phyloP scores from a whole-genome alignment of 805 yeast species.

The Wickerhamomyces bovis region DNA sequence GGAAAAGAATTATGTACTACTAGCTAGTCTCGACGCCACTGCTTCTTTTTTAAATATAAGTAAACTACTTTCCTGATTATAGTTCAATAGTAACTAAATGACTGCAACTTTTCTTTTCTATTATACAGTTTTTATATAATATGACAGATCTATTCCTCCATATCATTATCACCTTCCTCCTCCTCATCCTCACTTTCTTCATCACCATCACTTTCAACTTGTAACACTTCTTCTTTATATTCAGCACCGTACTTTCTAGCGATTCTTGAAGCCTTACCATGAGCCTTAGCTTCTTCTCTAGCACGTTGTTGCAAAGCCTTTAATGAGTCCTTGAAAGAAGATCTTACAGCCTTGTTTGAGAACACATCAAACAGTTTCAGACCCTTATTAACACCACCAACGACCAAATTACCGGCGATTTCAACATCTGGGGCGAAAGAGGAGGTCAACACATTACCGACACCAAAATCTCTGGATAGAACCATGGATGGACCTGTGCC shows the following conservation, averaged over 20 bases:
- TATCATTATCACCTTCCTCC: slow-evolving; percentile 21
- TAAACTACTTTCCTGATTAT: no score
- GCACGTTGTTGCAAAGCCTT: slow-evolving; percentile 49
- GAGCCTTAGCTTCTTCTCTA: slow-evolving; percentile 44
- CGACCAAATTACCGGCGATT: slow-evolving; percentile 73
- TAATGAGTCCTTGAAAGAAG: slow-evolving; percentile 56
- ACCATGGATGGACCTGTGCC: slow-evolving; percentile 71
- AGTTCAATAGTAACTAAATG: neutral
- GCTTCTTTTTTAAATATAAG: no score
- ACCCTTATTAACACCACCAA: slow-evolving; percentile 83
- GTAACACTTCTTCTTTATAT: slow-evolving; percentile 48
- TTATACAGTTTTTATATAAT: neutral
- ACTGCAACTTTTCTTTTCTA: neutral
- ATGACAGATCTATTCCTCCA: slow-evolving; percentile 7
- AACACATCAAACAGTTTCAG: slow-evolving; percentile 92
- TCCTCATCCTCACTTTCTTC: slow-evolving; percentile 52
- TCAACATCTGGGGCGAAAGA: slow-evolving; percentile 84
- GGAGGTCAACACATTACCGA: slow-evolving; percentile 83
- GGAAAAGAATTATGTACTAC: neutral
- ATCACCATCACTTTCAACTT: slow-evolving; percentile 59
- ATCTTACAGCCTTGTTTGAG: slow-evolving; percentile 73
- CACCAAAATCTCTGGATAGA: slow-evolving; percentile 84
- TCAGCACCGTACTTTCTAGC: slow-evolving; percentile 61
- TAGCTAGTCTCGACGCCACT: no score
- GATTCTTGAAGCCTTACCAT: slow-evolving; percentile 64